A percentile compares a stretch with the other conserved stretches of the same genome.
phyloP scores from a whole-genome alignment of 257 asterid genomes.

The Euphrasia confusa region DNA sequence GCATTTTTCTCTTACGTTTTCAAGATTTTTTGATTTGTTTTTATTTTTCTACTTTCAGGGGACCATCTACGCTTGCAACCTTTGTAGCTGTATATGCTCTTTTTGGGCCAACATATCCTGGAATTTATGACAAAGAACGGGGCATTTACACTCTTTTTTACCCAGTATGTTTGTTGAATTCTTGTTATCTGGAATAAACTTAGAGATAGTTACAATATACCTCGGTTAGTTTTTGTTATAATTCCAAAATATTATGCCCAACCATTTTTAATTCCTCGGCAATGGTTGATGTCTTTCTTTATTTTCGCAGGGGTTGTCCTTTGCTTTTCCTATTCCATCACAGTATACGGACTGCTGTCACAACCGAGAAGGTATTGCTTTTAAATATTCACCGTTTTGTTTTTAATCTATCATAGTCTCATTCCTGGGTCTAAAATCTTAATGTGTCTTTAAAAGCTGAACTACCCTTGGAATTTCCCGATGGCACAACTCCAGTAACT shows the following conservation, averaged over 20 bases:
- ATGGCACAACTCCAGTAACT: conserved; percentile 85
- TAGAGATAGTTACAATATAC: background rate
- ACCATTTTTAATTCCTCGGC: conserved; percentile 10
- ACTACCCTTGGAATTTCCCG: conserved; percentile 84
- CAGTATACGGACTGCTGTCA: conserved; percentile 63
- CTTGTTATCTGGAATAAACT: background rate
- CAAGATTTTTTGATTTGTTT: background rate
- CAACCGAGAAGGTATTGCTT: conserved; percentile 35
- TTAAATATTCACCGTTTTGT: background rate
- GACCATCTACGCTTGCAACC: conserved; percentile 71
- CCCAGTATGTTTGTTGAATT: conserved; percentile 47
- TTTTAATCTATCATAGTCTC: background rate
- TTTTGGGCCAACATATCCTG: conserved; percentile 87
- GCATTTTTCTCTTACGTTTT: conserved; percentile 1
- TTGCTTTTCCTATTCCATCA: conserved; percentile 71
- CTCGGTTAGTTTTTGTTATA: background rate
- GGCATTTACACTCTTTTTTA: conserved; percentile 66
- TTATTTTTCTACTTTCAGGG: conserved; percentile 43
- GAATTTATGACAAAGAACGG: conserved; percentile 63
- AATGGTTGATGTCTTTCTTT: conserved; percentile 18
- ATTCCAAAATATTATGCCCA: background rate
- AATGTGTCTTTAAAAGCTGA: conserved; percentile 41
- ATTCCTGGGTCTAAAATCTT: conserved; percentile 12
- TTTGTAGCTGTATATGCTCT: conserved; percentile 77
- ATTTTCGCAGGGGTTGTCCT: conserved; percentile 62